Percentiles rank a stretch among this genome's conserved stretches.
These are phyloP conservation scores for Lumnitzera racemosa DNA, from an alignment of 345 rosid genomes.

Conservation along the genomic window DNA sequence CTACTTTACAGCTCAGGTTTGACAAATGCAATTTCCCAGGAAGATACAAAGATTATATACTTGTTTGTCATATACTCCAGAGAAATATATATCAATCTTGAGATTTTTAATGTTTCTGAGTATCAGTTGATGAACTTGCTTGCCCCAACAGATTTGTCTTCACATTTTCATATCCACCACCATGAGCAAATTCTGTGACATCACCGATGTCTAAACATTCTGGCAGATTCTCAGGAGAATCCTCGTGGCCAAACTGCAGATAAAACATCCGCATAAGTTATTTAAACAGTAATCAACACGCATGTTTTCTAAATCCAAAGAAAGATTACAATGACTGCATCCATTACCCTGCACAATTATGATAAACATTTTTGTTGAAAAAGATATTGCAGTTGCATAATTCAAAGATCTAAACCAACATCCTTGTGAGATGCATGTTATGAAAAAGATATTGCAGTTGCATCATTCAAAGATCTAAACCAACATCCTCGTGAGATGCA, in stretches of 20 bases:
- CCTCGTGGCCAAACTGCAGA: conserved; percentile 43
- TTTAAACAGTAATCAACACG: neutral
- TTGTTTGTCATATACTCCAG: too few relatives aligned
- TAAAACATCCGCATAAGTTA: conserved; percentile 4
- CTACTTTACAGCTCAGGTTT: too few relatives aligned
- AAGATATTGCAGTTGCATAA: too few relatives aligned
- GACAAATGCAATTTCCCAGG: too few relatives aligned
- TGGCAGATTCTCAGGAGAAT: conserved; percentile 59
- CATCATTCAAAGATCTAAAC: too few relatives aligned
- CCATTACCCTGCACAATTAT: too few relatives aligned
- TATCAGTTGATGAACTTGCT: conserved; percentile 43
- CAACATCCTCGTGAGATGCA: too few relatives aligned
- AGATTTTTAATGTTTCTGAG: conserved; percentile 18
- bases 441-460: too few relatives aligned
- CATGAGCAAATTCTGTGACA: conserved; percentile 40
- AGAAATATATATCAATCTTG: conserved; percentile 16
- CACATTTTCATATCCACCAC: conserved; percentile 32
- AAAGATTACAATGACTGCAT: neutral
- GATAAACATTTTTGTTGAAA: too few relatives aligned
- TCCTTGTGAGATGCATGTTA: too few relatives aligned
- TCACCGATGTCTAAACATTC: conserved; percentile 86
- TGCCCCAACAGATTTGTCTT: conserved; percentile 40
- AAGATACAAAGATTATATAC: too few relatives aligned
- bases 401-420: too few relatives aligned
- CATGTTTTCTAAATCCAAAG: neutral